A percentile compares a stretch with the other conserved stretches of the same genome.
Evolutionary conservation across 208 protist species (phyloP).

Genomic region (Acanthamoeba royreba): DNA sequence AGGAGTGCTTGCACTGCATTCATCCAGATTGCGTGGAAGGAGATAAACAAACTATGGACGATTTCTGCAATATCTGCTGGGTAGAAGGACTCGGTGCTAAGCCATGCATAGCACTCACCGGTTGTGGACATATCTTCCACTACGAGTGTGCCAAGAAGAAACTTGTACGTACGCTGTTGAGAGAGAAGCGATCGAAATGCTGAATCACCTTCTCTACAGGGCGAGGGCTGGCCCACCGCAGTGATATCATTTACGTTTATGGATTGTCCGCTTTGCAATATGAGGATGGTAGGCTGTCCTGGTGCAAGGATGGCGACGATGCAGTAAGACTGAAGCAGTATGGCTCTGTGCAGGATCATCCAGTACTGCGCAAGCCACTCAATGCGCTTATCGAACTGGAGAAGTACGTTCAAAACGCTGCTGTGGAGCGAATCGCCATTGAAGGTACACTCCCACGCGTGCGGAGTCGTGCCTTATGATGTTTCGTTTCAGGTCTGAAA

Average conservation of each 20-base stretch:
- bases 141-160: neutral
- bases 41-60: neutral
- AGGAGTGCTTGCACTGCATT: neutral
- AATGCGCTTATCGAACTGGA: neutral
- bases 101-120: neutral
- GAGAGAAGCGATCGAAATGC: neutral
- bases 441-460: neutral
- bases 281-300: neutral
- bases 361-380: neutral
- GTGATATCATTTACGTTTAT: conserved; percentile 6
- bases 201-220: neutral
- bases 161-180: neutral
- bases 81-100: neutral
- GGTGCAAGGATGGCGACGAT: neutral
- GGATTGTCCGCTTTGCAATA: conserved; percentile 6
- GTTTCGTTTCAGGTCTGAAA: neutral
- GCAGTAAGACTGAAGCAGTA: neutral
- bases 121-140: neutral
- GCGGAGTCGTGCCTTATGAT: neutral
- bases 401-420: neutral
- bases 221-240: neutral
- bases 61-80: conserved; percentile 19
- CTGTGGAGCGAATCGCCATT: neutral
- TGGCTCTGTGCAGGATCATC: neutral
- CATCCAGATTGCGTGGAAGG: neutral